Percentiles rank a stretch among this genome's conserved stretches.
Evolutionary conservation across 2,329 filamentous ascomycete species (phyloP).

Genomic region (Thyridium curvatum): DNA sequence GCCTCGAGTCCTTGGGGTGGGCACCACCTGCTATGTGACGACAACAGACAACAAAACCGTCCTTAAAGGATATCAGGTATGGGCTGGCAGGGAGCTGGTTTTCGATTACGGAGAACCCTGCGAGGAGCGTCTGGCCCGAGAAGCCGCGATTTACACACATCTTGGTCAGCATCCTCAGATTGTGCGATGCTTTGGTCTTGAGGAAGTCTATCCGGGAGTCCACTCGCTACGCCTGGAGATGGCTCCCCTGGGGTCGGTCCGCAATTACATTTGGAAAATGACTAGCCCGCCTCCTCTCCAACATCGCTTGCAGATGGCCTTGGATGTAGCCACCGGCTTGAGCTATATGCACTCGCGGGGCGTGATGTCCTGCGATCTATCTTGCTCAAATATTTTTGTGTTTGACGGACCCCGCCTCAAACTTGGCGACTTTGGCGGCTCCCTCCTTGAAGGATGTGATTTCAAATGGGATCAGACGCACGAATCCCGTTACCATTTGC

Average conservation of each 20-base stretch:
- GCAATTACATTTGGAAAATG: neutral
- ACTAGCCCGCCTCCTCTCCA: neutral
- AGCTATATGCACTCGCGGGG: neutral
- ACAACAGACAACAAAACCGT: too few species aligned
- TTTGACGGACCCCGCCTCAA: slow-evolving; percentile 4
- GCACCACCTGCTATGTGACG: too few species aligned
- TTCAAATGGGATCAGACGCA: neutral
- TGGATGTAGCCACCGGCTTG: neutral
- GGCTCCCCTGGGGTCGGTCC: slow-evolving; percentile 1
- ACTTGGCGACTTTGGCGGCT: slow-evolving; percentile 5
- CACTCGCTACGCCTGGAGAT: slow-evolving; percentile 5
- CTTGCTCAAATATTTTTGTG: slow-evolving; percentile 3
- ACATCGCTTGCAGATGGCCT: slow-evolving; percentile 1
- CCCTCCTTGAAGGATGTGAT: neutral
- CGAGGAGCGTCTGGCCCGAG: too few species aligned
- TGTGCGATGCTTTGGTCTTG: slow-evolving; percentile 3
- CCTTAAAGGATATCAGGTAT: too few species aligned
- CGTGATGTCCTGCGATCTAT: slow-evolving; percentile 3
- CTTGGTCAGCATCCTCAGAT: slow-evolving; percentile 3
- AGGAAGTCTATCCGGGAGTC: slow-evolving; percentile 1
- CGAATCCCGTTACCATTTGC: neutral
- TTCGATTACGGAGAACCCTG: too few species aligned
- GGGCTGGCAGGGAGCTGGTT: too few species aligned
- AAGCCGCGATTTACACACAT: slow-evolving; percentile 5
- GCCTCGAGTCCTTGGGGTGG: too few species aligned